Conservation (phyloP, 331 rosid genomes). For the Malus hybrid region DNA sequence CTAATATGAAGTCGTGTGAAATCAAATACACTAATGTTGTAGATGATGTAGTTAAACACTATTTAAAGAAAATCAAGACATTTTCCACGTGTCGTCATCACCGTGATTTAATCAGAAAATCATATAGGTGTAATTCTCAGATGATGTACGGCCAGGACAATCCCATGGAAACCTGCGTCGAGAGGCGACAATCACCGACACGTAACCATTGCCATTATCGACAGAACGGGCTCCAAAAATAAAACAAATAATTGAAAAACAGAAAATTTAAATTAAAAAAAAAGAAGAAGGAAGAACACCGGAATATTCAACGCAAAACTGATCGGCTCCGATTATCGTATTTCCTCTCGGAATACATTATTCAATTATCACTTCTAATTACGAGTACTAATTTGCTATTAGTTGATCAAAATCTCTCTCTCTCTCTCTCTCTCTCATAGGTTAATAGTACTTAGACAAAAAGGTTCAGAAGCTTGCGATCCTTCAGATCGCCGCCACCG, state of each 20-base stretch:
- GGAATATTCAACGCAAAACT: conserved; percentile 1
- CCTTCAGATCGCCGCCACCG: conserved; percentile 8
- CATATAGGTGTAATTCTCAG: too few relatives aligned
- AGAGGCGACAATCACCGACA: neutral
- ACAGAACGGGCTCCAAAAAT: neutral
- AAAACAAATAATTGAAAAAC: neutral
- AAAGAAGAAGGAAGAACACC: neutral
- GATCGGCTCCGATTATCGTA: conserved; percentile 1
- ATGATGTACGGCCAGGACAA: conserved; percentile 25
- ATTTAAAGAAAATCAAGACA: neutral
- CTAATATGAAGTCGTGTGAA: too few relatives aligned
- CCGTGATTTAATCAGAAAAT: neutral
- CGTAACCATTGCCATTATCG: conserved; percentile 12
- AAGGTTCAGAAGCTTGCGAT: conserved; percentile 42
- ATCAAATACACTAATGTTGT: too few relatives aligned
- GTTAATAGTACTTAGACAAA: conserved; percentile 23
- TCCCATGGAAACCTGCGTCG: conserved; percentile 10
- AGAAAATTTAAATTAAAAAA: neutral
- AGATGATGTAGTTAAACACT: too few relatives aligned
- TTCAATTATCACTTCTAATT: neutral
- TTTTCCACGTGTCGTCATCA: neutral
- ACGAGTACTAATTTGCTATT: too few relatives aligned
- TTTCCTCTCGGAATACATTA: neutral
- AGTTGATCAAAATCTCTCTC: neutral
- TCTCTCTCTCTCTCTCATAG: neutral